A percentile compares a stretch with the other conserved stretches of the same genome.
Evolutionary conservation across 2,329 filamentous ascomycete species (phyloP).

Genomic region (Penicillium sp.): DNA sequence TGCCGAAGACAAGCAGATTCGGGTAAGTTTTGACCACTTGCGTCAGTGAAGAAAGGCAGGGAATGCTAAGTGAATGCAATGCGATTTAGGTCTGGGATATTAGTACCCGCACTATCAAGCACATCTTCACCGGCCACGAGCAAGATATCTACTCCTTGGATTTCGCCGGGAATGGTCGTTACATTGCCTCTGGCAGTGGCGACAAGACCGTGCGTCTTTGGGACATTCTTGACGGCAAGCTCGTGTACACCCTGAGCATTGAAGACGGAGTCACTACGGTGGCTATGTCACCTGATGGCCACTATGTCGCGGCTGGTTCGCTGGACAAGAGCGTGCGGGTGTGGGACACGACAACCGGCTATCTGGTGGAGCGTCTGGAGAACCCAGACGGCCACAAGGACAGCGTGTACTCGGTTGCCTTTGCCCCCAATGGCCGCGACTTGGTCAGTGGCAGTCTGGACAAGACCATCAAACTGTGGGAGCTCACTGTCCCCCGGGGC

Average conservation of each 20-base stretch:
- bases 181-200: conserved; percentile 91
- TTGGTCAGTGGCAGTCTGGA: conserved; percentile 92
- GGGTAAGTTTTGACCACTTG: conserved; percentile 52
- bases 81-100: conserved; percentile 84
- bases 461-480: conserved; percentile 99
- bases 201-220: conserved; percentile 92
- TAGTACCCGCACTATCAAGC: conserved; percentile 70
- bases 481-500: conserved; percentile 67
- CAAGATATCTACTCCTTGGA: conserved; percentile 98
- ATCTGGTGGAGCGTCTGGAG: conserved; percentile 84
- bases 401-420: conserved; percentile 92
- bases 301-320: conserved; percentile 88
- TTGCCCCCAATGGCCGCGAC: conserved; percentile 86
- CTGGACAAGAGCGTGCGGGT: conserved; percentile 97
- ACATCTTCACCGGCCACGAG: conserved; percentile 93
- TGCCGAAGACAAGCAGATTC: conserved; percentile 94
- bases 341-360: conserved; percentile 84
- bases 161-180: conserved; percentile 86
- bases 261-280: conserved; percentile 97
- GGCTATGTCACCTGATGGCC: conserved; percentile 90
- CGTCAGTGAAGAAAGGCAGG: neutral
- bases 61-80: conserved; percentile 6
- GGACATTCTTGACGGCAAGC: conserved; percentile 82
- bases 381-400: conserved; percentile 94
- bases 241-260: conserved; percentile 79